phyloP scores from a whole-genome alignment of 2,329 filamentous ascomycete genomes.

The Chrysoporthe cubensis region DNA sequence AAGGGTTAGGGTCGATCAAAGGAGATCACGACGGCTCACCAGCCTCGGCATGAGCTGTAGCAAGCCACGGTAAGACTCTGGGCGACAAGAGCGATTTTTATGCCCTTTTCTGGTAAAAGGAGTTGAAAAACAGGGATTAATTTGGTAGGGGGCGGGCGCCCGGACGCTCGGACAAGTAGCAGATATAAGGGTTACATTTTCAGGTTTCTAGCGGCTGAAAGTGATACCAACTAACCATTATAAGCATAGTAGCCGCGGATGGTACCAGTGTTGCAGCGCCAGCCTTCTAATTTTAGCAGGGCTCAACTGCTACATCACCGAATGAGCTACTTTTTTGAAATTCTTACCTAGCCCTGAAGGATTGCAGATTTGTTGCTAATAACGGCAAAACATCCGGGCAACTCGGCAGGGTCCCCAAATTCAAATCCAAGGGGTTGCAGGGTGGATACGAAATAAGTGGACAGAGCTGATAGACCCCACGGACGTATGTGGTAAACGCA shows the following conservation, averaged over 20 bases:
- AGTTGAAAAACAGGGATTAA: too few relatives aligned
- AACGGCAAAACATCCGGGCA: background rate
- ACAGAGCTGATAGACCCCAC: conserved; percentile 4
- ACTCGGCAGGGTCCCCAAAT: background rate
- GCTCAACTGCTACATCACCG: background rate
- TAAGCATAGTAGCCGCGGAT: background rate
- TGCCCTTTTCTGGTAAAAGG: too few relatives aligned
- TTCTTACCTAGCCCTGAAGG: background rate
- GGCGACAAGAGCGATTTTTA: too few relatives aligned
- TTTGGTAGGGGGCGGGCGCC: too few relatives aligned
- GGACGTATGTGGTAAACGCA: background rate
- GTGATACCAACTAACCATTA: background rate
- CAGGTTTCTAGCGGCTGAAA: background rate
- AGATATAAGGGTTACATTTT: too few relatives aligned
- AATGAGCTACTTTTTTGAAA: background rate
- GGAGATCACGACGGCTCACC: too few relatives aligned
- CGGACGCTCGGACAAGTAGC: too few relatives aligned
- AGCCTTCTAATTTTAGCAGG: background rate
- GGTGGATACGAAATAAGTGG: background rate
- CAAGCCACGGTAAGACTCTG: too few relatives aligned
- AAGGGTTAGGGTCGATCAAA: too few relatives aligned
- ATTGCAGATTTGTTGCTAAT: background rate
- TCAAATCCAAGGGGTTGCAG: background rate
- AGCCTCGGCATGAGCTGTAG: too few relatives aligned
- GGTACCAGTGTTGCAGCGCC: background rate